Percentiles rank a stretch among this genome's conserved stretches.
phyloP scores from a whole-genome alignment of 805 yeast genomes.

The Wickerhamiella galacta region DNA sequence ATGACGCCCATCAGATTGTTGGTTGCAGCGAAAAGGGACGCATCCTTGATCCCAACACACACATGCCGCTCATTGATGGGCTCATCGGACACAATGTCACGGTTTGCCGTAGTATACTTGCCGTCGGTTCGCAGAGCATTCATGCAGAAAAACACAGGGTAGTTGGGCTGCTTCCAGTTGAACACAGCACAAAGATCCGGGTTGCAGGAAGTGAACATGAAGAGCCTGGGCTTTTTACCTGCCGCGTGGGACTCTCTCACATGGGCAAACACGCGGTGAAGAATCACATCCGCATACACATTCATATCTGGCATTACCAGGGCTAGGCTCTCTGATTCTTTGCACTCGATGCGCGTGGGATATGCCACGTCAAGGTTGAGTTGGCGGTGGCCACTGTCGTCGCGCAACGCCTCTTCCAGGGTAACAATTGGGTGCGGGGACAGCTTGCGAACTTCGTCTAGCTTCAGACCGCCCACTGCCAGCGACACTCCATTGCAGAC shows the following conservation, averaged over 20 bases:
- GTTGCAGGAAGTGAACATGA: conserved; percentile 73
- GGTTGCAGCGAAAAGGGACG: conserved; percentile 57
- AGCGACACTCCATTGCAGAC: conserved; percentile 69
- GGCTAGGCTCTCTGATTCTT: conserved; percentile 7
- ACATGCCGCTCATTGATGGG: conserved; percentile 14
- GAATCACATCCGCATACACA: conserved; percentile 54
- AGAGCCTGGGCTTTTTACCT: conserved; percentile 30
- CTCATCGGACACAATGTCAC: conserved; percentile 17
- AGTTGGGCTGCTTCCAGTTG: conserved; percentile 98
- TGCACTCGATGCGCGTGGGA: conserved; percentile 13
- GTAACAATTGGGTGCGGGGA: conserved; percentile 6
- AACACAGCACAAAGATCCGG: conserved; percentile 82
- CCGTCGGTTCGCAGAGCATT: conserved; percentile 24
- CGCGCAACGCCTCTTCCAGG: conserved; percentile 28
- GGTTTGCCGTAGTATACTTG: conserved; percentile 15
- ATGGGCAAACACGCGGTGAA: conserved; percentile 60
- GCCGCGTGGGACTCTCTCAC: conserved; percentile 30
- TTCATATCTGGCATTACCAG: conserved; percentile 35
- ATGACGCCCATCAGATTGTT: conserved; percentile 79
- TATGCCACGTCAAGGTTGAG: conserved; percentile 17
- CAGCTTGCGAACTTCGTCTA: conserved; percentile 15
- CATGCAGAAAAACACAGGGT: conserved; percentile 79
- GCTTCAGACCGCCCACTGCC: conserved; percentile 12
- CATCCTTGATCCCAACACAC: conserved; percentile 57
- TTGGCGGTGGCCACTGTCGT: conserved; percentile 11